A percentile compares a stretch with the other conserved stretches of the same genome.
These are phyloP conservation scores for Diplosphaera chodatii DNA, from an alignment of 139 green algal genomes.

Conservation along the genomic window DNA sequence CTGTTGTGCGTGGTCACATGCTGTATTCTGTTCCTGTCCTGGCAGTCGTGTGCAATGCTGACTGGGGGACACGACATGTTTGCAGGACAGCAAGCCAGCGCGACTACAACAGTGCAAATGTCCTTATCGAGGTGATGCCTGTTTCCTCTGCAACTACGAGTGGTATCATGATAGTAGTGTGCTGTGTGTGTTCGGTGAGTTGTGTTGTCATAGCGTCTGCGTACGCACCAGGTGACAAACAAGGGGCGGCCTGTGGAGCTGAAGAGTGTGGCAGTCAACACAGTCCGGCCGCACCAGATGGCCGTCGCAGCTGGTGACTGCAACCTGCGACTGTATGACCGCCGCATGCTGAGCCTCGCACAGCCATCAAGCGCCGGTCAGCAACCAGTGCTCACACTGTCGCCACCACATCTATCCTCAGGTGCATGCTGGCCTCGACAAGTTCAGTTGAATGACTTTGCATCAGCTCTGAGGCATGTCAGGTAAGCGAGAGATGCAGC, in stretches of 20 bases:
- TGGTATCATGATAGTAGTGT: too few relatives aligned
- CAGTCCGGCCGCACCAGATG: constrained; percentile 56
- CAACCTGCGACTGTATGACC: constrained; percentile 67
- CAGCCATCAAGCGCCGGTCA: too few relatives aligned
- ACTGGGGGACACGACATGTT: background rate
- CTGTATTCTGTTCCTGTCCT: too few relatives aligned
- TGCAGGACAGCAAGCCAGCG: constrained; percentile 30
- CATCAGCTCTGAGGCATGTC: too few relatives aligned
- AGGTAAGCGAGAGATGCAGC: too few relatives aligned
- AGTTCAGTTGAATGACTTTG: too few relatives aligned
- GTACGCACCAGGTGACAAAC: background rate
- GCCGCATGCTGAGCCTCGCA: constrained; percentile 42
- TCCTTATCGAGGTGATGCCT: constrained; percentile 43
- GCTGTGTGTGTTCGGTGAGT: too few relatives aligned
- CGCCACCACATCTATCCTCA: constrained; percentile 39
- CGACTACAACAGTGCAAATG: constrained; percentile 37
- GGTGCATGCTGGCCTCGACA: too few relatives aligned
- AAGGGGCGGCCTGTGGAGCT: constrained; percentile 31
- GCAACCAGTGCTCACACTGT: constrained; percentile 30
- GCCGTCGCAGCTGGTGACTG: constrained; percentile 62
- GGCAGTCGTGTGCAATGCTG: too few relatives aligned
- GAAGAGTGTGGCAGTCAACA: constrained; percentile 66
- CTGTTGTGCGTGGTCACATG: too few relatives aligned
- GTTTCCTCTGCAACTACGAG: too few relatives aligned
- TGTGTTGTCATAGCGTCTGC: too few relatives aligned